phyloP scores from a whole-genome alignment of 768 basidiomycete species.

The Leccinum fibrillosum region DNA sequence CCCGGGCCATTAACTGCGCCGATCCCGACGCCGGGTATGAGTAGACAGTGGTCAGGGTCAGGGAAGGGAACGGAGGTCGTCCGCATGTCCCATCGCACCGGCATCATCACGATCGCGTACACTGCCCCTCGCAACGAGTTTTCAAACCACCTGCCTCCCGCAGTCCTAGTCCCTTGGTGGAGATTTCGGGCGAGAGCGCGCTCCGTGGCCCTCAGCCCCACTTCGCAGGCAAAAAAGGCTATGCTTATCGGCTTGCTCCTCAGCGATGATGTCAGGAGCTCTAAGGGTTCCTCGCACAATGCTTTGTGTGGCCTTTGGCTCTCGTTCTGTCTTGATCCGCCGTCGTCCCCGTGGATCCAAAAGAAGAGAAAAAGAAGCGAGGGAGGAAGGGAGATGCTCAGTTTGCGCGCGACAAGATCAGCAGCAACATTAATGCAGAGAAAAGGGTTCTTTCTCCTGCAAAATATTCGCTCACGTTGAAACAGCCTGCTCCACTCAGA shows the following conservation, averaged over 20 bases:
- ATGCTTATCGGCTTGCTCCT: not conserved
- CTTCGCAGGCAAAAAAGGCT: not conserved
- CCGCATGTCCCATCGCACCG: not conserved
- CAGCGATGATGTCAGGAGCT: not conserved
- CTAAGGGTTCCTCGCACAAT: not conserved
- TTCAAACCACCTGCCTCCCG: not conserved
- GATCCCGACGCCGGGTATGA: not conserved
- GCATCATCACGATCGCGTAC: not conserved
- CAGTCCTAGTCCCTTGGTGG: not conserved
- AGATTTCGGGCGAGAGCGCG: not conserved
- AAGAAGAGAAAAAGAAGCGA: too few species aligned
- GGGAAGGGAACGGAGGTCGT: not conserved
- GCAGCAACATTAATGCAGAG: not conserved
- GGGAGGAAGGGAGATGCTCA: not conserved
- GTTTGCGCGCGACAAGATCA: not conserved
- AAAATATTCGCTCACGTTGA: not conserved
- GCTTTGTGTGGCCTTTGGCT: not conserved
- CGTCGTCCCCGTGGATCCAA: not conserved
- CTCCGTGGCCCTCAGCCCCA: not conserved
- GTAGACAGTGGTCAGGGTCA: not conserved
- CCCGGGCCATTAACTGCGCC: not conserved
- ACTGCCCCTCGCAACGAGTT: not conserved
- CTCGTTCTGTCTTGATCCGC: not conserved
- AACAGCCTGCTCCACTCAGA: not conserved
- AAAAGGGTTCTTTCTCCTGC: not conserved